These are phyloP conservation scores for Mycena vitilis DNA, from an alignment of 768 basidiomycete species.

Conservation along the genomic window DNA sequence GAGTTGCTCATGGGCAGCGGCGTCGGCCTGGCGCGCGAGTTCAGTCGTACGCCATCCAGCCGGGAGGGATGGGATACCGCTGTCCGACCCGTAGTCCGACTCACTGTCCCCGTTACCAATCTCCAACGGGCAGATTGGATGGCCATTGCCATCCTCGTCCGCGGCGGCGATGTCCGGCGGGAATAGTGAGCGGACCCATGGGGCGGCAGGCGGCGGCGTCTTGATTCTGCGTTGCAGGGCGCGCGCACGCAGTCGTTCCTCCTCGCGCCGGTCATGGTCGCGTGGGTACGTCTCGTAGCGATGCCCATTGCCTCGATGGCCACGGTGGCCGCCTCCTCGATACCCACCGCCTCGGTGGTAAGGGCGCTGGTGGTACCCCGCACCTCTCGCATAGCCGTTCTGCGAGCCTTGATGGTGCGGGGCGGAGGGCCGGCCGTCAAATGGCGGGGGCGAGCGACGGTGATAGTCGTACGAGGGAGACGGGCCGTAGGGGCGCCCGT, in stretches of 20 bases:
- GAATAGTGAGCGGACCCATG: background rate
- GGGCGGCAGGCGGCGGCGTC: background rate
- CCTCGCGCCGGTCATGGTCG: no score
- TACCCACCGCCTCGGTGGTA: no score
- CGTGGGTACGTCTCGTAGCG: no score
- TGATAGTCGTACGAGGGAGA: no score
- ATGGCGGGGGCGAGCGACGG: no score
- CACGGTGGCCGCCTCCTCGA: no score
- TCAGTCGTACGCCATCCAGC: background rate
- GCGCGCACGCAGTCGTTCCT: background rate
- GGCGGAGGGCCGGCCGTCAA: no score
- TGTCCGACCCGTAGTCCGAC: background rate
- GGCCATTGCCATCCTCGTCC: background rate
- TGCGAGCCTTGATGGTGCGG: no score
- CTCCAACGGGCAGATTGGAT: background rate
- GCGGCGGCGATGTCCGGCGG: background rate
- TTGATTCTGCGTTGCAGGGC: background rate
- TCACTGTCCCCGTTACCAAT: background rate
- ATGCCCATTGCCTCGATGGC: no score
- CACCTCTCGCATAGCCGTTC: no score
- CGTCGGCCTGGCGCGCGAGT: background rate
- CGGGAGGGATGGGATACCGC: background rate
- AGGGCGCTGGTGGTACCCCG: no score
- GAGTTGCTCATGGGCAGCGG: background rate
- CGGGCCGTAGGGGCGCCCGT: no score